Conservation (phyloP, 306 rosid species). For the Castanospermum australe region DNA sequence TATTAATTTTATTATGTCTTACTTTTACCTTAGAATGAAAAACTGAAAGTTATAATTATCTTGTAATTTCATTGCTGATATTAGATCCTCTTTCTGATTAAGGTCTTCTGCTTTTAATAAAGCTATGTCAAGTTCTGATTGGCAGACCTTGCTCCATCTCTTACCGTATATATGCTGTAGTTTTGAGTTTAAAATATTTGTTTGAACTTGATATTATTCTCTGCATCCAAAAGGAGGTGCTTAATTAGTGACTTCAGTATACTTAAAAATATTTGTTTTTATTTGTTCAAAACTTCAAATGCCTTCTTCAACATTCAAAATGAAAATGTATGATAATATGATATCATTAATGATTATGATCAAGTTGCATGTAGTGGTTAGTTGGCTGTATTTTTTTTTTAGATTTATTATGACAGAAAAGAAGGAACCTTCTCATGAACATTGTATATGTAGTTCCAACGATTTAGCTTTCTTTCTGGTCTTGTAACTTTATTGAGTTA, state of each 20-base stretch:
- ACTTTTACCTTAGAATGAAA: not conserved
- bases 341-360: not conserved
- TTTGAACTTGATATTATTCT: not conserved
- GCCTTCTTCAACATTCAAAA: constrained; percentile 11
- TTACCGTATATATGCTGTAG: not conserved
- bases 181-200: not conserved
- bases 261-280: not conserved
- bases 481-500: not conserved
- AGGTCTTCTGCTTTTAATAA: not conserved
- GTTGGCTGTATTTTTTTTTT: not conserved
- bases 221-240: not conserved
- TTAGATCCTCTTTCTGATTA: not conserved
- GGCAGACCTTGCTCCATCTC: not conserved
- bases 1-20: not conserved
- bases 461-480: constrained; percentile 14
- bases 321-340: constrained; percentile 8
- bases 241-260: not conserved
- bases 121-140: not conserved
- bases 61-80: not conserved
- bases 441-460: not conserved
- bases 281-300: constrained; percentile 11
- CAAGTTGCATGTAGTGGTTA: not conserved
- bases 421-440: not conserved
- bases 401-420: not conserved
- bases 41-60: not conserved